A percentile compares a stretch with the other conserved stretches of the same genome.
Conservation (phyloP, 495 filamentous ascomycete species). For the Podospora sp. region DNA sequence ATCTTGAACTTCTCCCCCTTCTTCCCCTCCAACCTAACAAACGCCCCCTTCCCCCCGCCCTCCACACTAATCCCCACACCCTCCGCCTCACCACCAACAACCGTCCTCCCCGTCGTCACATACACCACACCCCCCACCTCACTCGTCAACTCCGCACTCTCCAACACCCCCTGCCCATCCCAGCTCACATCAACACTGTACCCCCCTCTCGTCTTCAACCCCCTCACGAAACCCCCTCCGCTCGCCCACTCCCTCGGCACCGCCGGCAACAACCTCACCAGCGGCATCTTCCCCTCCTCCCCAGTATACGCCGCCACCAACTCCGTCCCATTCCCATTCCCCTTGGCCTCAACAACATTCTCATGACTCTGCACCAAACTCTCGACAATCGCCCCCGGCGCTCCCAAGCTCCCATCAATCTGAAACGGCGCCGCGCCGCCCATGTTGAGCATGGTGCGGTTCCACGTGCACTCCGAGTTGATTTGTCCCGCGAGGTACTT, state of each 20-base stretch:
- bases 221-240: constrained; percentile 3
- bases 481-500: constrained; percentile 4
- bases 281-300: background rate
- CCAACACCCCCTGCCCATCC: background rate
- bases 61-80: constrained; percentile 47
- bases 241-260: constrained; percentile 6
- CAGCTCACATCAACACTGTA: constrained; percentile 12
- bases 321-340: background rate
- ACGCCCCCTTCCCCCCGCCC: background rate
- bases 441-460: constrained; percentile 17
- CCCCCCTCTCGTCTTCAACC: constrained; percentile 6
- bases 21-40: constrained; percentile 5
- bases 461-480: constrained; percentile 6
- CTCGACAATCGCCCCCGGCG: constrained; percentile 7
- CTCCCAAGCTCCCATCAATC: constrained; percentile 13
- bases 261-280: constrained; percentile 6
- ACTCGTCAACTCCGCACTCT: background rate
- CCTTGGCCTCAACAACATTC: background rate
- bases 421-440: constrained; percentile 15
- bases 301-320: background rate
- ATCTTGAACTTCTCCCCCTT: constrained; percentile 9
- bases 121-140: constrained; percentile 1
- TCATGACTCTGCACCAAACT: constrained; percentile 11
- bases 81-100: constrained; percentile 54
- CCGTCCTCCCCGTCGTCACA: constrained; percentile 57